phyloP scores from a whole-genome alignment of 2,329 filamentous ascomycete species.

The Verticillium dahliae region DNA sequence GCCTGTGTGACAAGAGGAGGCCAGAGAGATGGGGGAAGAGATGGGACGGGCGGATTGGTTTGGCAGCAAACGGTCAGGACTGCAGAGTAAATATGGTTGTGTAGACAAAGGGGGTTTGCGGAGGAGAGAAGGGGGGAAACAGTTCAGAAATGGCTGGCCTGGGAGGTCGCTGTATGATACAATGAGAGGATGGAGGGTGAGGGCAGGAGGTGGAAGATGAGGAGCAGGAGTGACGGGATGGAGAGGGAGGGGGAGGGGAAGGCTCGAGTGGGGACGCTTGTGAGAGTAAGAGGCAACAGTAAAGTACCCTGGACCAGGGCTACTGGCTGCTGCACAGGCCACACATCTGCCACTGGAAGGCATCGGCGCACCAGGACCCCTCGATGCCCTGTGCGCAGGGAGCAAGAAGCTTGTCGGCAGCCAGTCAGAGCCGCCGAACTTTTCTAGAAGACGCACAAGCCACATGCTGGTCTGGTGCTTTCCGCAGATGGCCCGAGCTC shows the following conservation, averaged over 20 bases:
- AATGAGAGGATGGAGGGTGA: not conserved
- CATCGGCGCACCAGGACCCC: not conserved
- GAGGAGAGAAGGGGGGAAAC: not conserved
- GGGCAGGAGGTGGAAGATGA: not conserved
- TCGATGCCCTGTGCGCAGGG: constrained; percentile 1
- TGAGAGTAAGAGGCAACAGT: not conserved
- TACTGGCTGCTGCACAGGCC: not conserved
- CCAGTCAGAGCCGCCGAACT: constrained; percentile 13
- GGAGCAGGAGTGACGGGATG: not conserved
- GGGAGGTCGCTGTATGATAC: not conserved
- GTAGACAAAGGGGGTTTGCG: not conserved
- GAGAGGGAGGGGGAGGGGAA: not conserved
- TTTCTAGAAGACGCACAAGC: constrained; percentile 16
- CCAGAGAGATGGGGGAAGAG: not conserved
- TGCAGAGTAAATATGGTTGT: not conserved
- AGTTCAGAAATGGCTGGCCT: not conserved
- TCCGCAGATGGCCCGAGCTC: not conserved
- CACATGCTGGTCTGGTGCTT: constrained; percentile 2
- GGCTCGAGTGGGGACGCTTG: not conserved
- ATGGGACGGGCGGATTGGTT: not conserved
- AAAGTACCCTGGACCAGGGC: not conserved
- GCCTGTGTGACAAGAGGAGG: not conserved
- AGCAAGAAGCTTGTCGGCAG: constrained; percentile 3
- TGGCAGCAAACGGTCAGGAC: not conserved
- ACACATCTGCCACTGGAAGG: not conserved